These are phyloP conservation scores for Penicillium psychrosexuale DNA, from an alignment of 2,329 filamentous ascomycete genomes.

Conservation along the genomic window DNA sequence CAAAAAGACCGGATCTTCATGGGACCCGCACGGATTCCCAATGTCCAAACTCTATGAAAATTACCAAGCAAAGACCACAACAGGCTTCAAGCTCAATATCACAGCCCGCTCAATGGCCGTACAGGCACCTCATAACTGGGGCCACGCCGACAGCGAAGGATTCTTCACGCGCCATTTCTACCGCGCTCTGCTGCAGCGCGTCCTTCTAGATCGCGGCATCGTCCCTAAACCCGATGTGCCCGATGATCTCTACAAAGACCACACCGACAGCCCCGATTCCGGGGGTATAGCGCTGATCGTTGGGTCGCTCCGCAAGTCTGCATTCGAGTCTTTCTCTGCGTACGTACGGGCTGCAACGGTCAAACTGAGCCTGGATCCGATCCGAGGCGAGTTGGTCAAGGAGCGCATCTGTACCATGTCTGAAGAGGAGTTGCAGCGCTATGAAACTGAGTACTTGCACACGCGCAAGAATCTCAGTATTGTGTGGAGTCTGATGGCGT, in stretches of 20 bases:
- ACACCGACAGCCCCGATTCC: constrained; percentile 23
- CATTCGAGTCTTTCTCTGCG: constrained; percentile 68
- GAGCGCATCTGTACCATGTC: constrained; percentile 66
- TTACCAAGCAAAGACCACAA: constrained; percentile 52
- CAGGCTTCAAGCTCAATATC: constrained; percentile 82
- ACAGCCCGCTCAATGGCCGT: constrained; percentile 98
- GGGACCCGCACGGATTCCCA: constrained; percentile 87
- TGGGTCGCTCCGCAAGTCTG: constrained; percentile 75
- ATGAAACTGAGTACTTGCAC: constrained; percentile 62
- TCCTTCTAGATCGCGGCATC: constrained; percentile 83
- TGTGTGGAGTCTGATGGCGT: constrained; percentile 94
- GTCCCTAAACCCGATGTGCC: constrained; percentile 55
- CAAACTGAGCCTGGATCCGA: constrained; percentile 65
- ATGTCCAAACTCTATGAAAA: constrained; percentile 71
- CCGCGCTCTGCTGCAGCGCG: constrained; percentile 81
- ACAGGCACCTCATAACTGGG: constrained; percentile 93
- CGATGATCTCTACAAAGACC: constrained; percentile 28
- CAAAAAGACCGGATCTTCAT: constrained; percentile 63
- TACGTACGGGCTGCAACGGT: constrained; percentile 78
- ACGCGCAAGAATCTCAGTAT: constrained; percentile 79
- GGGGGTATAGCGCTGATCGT: constrained; percentile 72
- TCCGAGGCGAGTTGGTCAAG: constrained; percentile 59
- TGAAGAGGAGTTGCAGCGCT: constrained; percentile 70
- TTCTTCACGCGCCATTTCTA: constrained; percentile 96
- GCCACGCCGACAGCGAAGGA: constrained; percentile 68